Evolutionary conservation across 148 eudicot genomes (phyloP), one percentile per base, ranked within the genome.

Genomic region (Cornus controversa): DNA sequence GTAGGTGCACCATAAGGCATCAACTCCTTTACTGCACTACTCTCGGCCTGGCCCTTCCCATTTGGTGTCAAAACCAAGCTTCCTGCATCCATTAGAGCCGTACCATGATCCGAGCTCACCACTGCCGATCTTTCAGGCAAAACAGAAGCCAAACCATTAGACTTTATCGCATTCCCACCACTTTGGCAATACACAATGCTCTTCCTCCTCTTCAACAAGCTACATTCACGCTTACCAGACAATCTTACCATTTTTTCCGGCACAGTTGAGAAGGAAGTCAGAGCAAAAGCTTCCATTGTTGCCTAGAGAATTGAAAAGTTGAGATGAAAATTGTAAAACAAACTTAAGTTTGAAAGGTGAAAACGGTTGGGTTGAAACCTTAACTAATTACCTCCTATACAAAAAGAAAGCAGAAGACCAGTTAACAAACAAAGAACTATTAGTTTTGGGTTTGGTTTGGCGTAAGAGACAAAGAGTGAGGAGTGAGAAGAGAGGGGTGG

Each of bases 211-310:
- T 72, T 79, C 76, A 60, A 84, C 66, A 78, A 81, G 66, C 74
- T 62, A 68, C 80, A 83, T 54, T 74, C 50, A 23, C 24, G 66
- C 77, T 62, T 82, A 37, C 42, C 42, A 15, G 79, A 47, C 18
- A 72, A 66, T 54, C 67, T 76, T 23, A 67, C 58, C 53, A 63
- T 71, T 8, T 75, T 27, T 31, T 80, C 82, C 15, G 87, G 82
- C 66, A 82, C 72, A 75, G 88, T 66, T 24, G 84, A 67, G 88
- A 86, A 78, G 75, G 90, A 87, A 86, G 87, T 81, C 45, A 88
- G 88, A 83, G 91, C 85, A 85, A 96, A 85, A 77, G 91, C 93
- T 86, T 88, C 97, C 99, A 96, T 96, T 84, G 71, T 89, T 79
- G 81, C 83, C 80, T 76, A 70, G 72, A 62, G 73, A 67, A 70